Evolutionary conservation across 2,329 filamentous ascomycete species (phyloP).

Genomic region (Sporothrix curviconia): DNA sequence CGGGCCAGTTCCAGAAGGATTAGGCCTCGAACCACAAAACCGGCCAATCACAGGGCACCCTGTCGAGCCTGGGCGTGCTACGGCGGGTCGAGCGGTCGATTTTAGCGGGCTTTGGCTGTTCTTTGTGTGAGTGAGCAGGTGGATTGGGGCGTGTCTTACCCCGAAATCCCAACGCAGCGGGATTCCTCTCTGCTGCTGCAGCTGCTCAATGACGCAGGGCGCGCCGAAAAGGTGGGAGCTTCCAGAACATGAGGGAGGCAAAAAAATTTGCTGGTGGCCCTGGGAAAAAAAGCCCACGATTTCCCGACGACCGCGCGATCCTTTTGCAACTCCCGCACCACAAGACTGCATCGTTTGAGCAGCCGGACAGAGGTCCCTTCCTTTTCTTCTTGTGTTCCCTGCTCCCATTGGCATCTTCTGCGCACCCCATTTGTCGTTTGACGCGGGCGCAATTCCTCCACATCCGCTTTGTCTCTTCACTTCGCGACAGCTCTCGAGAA

Average conservation of each 20-base stretch:
- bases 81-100: too few relatives aligned
- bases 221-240: slow-evolving; percentile 10
- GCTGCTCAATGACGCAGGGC: slow-evolving; percentile 11
- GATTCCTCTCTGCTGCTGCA: not conserved
- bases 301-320: not conserved
- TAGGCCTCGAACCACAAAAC: not conserved
- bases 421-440: too few relatives aligned
- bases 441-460: too few relatives aligned
- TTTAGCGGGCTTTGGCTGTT: not conserved
- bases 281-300: not conserved
- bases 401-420: too few relatives aligned
- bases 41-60: slow-evolving; percentile 14
- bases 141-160: not conserved
- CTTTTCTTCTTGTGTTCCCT: too few relatives aligned
- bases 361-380: too few relatives aligned
- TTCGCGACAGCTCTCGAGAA: not conserved
- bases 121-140: not conserved
- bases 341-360: too few relatives aligned
- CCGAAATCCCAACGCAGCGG: not conserved
- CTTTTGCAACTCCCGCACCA: not conserved
- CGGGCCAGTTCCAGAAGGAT: not conserved
- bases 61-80: too few relatives aligned
- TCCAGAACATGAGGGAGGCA: slow-evolving; percentile 6
- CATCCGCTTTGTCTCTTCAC: not conserved
- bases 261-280: not conserved